Base-by-base conservation (phyloP, 1,284 basidiomycete genomes). In the Heterobasidion occidentale region DNA sequence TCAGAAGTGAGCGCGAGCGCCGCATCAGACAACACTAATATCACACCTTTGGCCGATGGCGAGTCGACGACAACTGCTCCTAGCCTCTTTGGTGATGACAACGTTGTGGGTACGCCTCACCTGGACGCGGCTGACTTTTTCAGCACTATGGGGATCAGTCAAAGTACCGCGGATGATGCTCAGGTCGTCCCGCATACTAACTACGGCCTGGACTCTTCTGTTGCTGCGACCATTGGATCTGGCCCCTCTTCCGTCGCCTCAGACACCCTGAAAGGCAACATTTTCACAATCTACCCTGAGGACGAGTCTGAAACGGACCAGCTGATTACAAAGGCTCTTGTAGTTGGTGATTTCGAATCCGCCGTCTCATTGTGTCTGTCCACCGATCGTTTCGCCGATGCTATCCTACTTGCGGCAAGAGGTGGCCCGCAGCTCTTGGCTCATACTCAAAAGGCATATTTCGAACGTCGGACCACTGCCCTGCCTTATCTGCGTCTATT, bases 361-460 rank as follows among this genome's bases (percentile, higher is more conserved):
- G 96, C 96, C 1, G 96, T 99, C 15, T 87, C 92, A 9, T 77
- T 99, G 7, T 97, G 94, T 69, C 78, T 99, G 14, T 91, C 92
- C 0, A 83, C 88, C 0, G 92, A 95, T 58, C 84, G 94, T 46
- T 98, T 86, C 65, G 95, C 96, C 6, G 96, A 99, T 65, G 95
- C 97, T 0, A 90, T 98, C 56, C 79, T 99, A 9, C 82, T 98
- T 11, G 94, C 96, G 44, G 94, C 92, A 20, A 89, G 90, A 61
- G 96, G 94, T 42, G 94, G 94, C 0, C 79, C 88, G 0, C 92
- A 94, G 49, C 84, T 99, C n/a, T 77, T 99, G 20, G 84, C 87
- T 47, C 84, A 84, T 56, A 96, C 94, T 0, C 95, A 98, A 67
- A 92, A 92, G 70, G 88, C 90, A 0, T 99, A 98, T 75, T 99